Evolutionary conservation across 768 basidiomycete species (phyloP).

Genomic region (Clitopilus hobsonii): DNA sequence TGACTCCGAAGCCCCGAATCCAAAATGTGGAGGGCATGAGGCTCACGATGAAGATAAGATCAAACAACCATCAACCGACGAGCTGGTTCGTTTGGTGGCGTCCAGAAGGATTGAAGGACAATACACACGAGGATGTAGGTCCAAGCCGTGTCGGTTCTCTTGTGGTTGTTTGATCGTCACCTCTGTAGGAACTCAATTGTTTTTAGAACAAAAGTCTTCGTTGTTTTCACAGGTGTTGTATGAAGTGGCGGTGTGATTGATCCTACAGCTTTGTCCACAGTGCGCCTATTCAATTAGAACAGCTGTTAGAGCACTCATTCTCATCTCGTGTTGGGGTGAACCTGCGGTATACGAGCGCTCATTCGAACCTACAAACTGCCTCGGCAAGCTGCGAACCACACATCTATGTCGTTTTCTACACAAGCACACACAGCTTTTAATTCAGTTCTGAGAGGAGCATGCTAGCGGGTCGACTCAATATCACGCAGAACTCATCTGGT

Average conservation of each 20-base stretch:
- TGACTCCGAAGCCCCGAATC: background rate
- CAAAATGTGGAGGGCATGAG: background rate
- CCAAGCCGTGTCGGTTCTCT: background rate
- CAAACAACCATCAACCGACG: background rate
- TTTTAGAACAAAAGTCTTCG: background rate
- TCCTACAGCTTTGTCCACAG: background rate
- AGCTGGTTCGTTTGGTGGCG: constrained; percentile 1
- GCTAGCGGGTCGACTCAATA: too few species aligned
- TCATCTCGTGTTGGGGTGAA: too few species aligned
- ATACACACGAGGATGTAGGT: background rate
- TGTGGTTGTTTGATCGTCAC: too few species aligned
- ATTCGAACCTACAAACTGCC: too few species aligned
- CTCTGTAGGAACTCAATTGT: too few species aligned
- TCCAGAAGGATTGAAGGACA: background rate
- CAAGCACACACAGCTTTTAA: too few species aligned
- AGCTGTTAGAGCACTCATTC: too few species aligned
- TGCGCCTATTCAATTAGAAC: too few species aligned
- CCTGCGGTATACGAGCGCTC: too few species aligned
- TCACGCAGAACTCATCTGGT: background rate
- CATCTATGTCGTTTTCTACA: too few species aligned
- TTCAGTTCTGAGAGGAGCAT: too few species aligned
- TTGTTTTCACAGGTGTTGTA: background rate
- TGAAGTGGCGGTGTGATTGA: background rate
- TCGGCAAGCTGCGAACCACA: too few species aligned
- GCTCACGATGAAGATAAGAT: background rate